Conservation (phyloP, 2,329 filamentous ascomycete genomes). For the Neonectria faginata region DNA sequence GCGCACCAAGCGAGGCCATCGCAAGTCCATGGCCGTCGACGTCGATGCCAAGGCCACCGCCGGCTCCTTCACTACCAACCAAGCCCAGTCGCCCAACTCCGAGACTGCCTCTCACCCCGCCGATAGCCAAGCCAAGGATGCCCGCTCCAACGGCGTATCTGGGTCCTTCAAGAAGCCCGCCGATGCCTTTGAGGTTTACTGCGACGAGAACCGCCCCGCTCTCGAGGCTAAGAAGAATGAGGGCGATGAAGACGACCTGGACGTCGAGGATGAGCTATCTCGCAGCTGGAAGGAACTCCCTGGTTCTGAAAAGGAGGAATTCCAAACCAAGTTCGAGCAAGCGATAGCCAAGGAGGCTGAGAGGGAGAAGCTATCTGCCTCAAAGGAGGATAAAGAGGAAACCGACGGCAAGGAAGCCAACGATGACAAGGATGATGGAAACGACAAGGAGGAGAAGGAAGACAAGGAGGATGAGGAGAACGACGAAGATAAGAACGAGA, state of each 20-base stretch:
- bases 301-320: constrained; percentile 62
- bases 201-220: constrained; percentile 59
- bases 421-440: constrained; percentile 39
- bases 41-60: constrained; percentile 56
- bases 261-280: constrained; percentile 67
- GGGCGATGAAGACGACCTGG: constrained; percentile 46
- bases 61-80: constrained; percentile 60
- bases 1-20: constrained; percentile 78
- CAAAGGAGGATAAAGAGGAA: constrained; percentile 38
- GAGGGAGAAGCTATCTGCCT: constrained; percentile 39
- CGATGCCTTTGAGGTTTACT: constrained; percentile 67
- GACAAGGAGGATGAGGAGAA: constrained; percentile 38
- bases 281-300: constrained; percentile 66
- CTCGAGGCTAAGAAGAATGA: constrained; percentile 60
- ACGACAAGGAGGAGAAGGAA: constrained; percentile 36
- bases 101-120: constrained; percentile 56
- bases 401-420: constrained; percentile 50
- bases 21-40: constrained; percentile 66
- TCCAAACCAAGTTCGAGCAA: constrained; percentile 52
- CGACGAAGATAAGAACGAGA: constrained; percentile 38
- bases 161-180: constrained; percentile 58
- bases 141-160: constrained; percentile 55
- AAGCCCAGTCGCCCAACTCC: constrained; percentile 62
- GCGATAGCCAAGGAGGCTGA: constrained; percentile 42
- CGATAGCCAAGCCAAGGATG: constrained; percentile 47